phyloP scores from a whole-genome alignment of 257 asterid genomes.

The Solanum chilense region DNA sequence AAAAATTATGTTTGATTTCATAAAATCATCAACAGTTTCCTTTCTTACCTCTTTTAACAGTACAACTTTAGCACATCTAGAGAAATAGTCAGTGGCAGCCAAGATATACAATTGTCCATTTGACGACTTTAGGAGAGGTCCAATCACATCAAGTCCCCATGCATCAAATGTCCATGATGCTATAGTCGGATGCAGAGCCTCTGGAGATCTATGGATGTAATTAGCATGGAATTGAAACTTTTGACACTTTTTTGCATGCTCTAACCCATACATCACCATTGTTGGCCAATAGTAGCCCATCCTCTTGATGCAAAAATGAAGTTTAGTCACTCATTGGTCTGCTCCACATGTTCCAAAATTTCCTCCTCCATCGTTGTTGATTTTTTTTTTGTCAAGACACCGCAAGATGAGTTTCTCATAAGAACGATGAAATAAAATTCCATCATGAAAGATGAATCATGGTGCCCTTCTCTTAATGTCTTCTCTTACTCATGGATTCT shows the following conservation, averaged over 20 bases:
- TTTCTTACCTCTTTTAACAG: no score
- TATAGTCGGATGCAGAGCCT: background rate
- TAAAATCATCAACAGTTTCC: no score
- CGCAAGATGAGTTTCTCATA: no score
- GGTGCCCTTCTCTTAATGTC: no score
- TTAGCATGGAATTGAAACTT: no score
- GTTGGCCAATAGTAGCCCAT: background rate
- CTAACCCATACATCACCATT: background rate
- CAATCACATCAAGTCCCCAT: background rate
- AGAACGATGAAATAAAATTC: background rate
- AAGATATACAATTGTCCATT: no score
- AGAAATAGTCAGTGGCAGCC: no score
- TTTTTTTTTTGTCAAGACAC: background rate
- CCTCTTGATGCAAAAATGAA: background rate
- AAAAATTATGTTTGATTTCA: no score
- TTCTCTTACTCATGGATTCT: no score
- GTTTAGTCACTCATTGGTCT: background rate
- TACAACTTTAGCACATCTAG: no score
- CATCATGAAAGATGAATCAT: background rate
- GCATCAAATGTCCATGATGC: background rate
- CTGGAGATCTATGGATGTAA: background rate
- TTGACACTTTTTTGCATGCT: background rate
- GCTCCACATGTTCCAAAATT: background rate
- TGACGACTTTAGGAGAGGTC: background rate
- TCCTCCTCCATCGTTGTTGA: background rate